phyloP scores from a whole-genome alignment of 2,329 filamentous ascomycete genomes.

The Neofusicoccum parvum region DNA sequence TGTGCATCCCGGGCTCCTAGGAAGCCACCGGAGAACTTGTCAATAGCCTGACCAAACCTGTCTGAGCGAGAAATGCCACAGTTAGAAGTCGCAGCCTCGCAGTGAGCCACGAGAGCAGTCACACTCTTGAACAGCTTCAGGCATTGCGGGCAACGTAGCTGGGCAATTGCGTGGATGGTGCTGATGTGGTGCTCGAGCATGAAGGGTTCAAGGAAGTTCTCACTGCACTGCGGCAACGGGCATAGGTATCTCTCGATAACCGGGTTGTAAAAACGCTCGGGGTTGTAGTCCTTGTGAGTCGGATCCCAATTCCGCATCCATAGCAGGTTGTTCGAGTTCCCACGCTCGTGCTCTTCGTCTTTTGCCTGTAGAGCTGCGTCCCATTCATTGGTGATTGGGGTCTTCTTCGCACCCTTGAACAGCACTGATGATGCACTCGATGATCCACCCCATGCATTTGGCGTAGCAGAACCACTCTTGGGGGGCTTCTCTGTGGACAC shows the following conservation, averaged over 20 bases:
- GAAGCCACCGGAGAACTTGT: slow-evolving; percentile 48
- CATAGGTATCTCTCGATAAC: slow-evolving; percentile 55
- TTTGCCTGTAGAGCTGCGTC: slow-evolving; percentile 30
- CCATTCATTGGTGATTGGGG: slow-evolving; percentile 32
- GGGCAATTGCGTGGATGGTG: slow-evolving; percentile 36
- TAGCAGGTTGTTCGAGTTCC: slow-evolving; percentile 42
- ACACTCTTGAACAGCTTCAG: slow-evolving; percentile 43
- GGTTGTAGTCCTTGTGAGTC: slow-evolving; percentile 49
- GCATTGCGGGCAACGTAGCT: slow-evolving; percentile 44
- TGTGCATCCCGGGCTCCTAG: slow-evolving; percentile 34
- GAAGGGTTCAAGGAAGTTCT: slow-evolving; percentile 28
- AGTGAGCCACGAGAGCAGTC: slow-evolving; percentile 43
- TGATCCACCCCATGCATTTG: background rate
- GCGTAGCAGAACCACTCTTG: background rate
- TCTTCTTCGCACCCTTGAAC: slow-evolving; percentile 40
- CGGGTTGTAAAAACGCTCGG: slow-evolving; percentile 49
- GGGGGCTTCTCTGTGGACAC: background rate
- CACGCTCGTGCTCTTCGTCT: slow-evolving; percentile 31
- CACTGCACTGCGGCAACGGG: slow-evolving; percentile 57
- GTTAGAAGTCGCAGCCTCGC: slow-evolving; percentile 36
- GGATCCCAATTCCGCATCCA: slow-evolving; percentile 53
- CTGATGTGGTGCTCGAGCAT: slow-evolving; percentile 41
- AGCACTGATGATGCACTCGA: slow-evolving; percentile 23
- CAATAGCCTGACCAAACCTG: slow-evolving; percentile 39
- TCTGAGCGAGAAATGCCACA: slow-evolving; percentile 40